phyloP scores from a whole-genome alignment of 495 filamentous ascomycete species.

The Penicillium daleae region DNA sequence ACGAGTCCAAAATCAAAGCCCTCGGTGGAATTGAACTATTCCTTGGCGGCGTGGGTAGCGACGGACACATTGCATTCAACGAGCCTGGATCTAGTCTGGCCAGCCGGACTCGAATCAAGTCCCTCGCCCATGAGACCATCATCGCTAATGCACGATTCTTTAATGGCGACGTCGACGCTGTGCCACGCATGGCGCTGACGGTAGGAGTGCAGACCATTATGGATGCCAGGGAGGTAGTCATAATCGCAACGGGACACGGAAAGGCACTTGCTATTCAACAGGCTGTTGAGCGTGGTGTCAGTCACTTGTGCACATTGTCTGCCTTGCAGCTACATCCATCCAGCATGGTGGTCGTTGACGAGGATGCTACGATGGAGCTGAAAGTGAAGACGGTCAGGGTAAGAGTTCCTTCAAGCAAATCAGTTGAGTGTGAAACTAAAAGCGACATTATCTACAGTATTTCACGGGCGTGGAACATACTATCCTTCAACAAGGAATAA shows the following conservation, averaged over 20 bases:
- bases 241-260: background rate
- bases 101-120: slow-evolving; percentile 6
- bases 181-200: slow-evolving; percentile 6
- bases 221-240: slow-evolving; percentile 6
- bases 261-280: slow-evolving; percentile 3
- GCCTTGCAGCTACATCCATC: slow-evolving; percentile 1
- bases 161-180: background rate
- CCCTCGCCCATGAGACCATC: slow-evolving; percentile 2
- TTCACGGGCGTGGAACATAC: slow-evolving; percentile 1
- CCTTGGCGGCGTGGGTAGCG: slow-evolving; percentile 3
- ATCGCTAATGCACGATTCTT: slow-evolving; percentile 2
- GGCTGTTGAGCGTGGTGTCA: slow-evolving; percentile 1
- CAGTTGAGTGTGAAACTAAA: background rate
- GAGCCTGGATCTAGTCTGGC: slow-evolving; percentile 7
- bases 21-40: slow-evolving; percentile 5
- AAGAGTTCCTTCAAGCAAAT: background rate
- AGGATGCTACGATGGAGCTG: slow-evolving; percentile 2
- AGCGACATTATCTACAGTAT: background rate
- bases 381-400: slow-evolving; percentile 5
- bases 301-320: slow-evolving; percentile 2
- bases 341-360: slow-evolving; percentile 7
- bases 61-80: slow-evolving; percentile 1
- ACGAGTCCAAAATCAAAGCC: slow-evolving; percentile 6
- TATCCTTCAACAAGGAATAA: background rate
- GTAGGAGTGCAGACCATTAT: slow-evolving; percentile 2